Evolutionary conservation across 1,284 basidiomycete genomes (phyloP).

Genomic region (Xerocomus cyaneibrunnescens): DNA sequence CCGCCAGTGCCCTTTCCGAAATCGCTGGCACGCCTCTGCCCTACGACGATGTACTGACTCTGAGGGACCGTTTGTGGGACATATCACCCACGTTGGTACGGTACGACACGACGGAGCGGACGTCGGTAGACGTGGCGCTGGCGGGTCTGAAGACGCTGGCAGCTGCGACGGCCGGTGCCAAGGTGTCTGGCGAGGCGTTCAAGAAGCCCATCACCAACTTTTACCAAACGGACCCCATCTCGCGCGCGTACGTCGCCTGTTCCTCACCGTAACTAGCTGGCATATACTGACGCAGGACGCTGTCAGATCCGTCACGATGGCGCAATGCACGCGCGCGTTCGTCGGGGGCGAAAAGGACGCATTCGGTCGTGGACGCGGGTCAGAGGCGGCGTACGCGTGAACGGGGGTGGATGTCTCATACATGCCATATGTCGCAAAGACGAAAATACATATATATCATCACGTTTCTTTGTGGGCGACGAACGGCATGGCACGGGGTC

Average conservation of each 20-base stretch:
- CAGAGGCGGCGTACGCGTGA: slow-evolving; percentile 47
- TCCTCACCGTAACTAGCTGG: background rate
- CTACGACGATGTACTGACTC: slow-evolving; percentile 86
- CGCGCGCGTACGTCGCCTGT: slow-evolving; percentile 67
- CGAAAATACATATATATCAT: slow-evolving; percentile 17
- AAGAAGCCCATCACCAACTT: slow-evolving; percentile 89
- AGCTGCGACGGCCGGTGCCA: slow-evolving; percentile 50
- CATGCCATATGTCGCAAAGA: slow-evolving; percentile 9
- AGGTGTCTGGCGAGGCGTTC: slow-evolving; percentile 64
- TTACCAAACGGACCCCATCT: slow-evolving; percentile 93
- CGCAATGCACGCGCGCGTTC: slow-evolving; percentile 78
- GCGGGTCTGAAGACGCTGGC: slow-evolving; percentile 68
- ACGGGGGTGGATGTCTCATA: background rate
- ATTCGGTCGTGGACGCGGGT: slow-evolving; percentile 38
- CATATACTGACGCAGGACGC: background rate
- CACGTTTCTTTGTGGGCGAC: background rate
- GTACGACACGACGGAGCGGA: slow-evolving; percentile 84
- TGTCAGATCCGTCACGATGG: slow-evolving; percentile 82
- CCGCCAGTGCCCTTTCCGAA: slow-evolving; percentile 86
- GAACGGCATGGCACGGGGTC: no score
- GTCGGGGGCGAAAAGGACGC: slow-evolving; percentile 61
- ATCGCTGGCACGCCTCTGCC: slow-evolving; percentile 78
- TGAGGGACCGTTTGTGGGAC: slow-evolving; percentile 97
- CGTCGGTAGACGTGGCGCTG: slow-evolving; percentile 68
- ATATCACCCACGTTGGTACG: slow-evolving; percentile 90